Conservation (phyloP, 176 grass and related monocot species). For the Oryza coarctata region DNA sequence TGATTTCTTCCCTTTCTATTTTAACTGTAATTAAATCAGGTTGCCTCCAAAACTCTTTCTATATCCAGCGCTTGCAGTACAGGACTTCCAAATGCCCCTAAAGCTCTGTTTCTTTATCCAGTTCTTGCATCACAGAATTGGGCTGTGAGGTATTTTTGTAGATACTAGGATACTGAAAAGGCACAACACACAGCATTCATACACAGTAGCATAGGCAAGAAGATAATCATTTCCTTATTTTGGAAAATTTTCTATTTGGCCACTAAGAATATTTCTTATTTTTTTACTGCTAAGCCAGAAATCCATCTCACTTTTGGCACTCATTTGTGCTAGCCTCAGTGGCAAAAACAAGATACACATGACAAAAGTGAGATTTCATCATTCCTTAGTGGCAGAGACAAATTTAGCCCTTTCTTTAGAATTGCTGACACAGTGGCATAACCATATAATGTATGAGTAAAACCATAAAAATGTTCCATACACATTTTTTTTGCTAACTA, state of each 20-base stretch:
- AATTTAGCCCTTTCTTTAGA: not conserved
- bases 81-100: not conserved
- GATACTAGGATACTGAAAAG: not conserved
- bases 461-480: not conserved
- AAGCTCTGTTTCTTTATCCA: not conserved
- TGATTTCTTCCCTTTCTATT: not conserved
- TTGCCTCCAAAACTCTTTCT: not conserved
- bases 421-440: not conserved
- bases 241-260: not conserved
- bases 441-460: not conserved
- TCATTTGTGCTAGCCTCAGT: not conserved
- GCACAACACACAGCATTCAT: not conserved
- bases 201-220: not conserved
- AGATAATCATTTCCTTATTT: not conserved
- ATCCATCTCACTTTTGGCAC: not conserved
- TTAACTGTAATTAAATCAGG: slow-evolving; percentile 8
- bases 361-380: not conserved
- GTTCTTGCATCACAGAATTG: not conserved
- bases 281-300: too few species aligned
- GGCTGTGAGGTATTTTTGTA: not conserved
- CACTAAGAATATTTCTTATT: not conserved
- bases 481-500: not conserved
- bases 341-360: not conserved
- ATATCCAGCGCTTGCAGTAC: not conserved
- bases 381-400: not conserved